These are phyloP conservation scores for Glycine tomentella DNA, from an alignment of 306 rosid genomes.

Conservation along the genomic window DNA sequence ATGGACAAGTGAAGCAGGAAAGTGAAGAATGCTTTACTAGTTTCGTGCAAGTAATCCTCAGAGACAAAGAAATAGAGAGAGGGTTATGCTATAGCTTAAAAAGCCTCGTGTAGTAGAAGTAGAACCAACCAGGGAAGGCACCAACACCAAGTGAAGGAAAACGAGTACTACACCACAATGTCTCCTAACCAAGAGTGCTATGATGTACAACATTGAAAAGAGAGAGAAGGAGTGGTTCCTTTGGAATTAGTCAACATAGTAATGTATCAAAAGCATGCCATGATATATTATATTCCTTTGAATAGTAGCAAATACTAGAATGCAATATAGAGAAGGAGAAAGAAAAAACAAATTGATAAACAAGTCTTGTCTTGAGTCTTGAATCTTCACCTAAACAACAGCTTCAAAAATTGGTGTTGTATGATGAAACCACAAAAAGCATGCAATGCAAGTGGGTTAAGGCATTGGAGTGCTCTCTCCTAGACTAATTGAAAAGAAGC, in stretches of 20 bases:
- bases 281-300: slow-evolving; percentile 56
- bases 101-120: slow-evolving; percentile 3
- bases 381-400: background rate
- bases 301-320: slow-evolving; percentile 44
- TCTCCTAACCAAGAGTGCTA: slow-evolving; percentile 49
- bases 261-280: slow-evolving; percentile 82
- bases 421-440: slow-evolving; percentile 61
- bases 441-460: slow-evolving; percentile 62
- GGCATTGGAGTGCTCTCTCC: slow-evolving; percentile 51
- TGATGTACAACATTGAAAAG: slow-evolving; percentile 46
- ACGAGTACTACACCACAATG: slow-evolving; percentile 42
- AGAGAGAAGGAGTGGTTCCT: slow-evolving; percentile 47
- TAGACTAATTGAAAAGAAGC: slow-evolving; percentile 50
- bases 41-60: slow-evolving; percentile 66
- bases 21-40: slow-evolving; percentile 47
- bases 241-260: slow-evolving; percentile 92
- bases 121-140: slow-evolving; percentile 50
- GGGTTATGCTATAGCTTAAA: slow-evolving; percentile 19
- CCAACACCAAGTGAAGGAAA: slow-evolving; percentile 52
- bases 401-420: slow-evolving; percentile 50
- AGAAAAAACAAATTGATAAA: no score
- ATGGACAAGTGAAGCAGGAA: slow-evolving; percentile 48
- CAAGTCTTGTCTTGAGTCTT: background rate
- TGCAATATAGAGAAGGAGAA: no score
- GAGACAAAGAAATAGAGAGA: slow-evolving; percentile 49